A percentile compares a stretch with the other conserved stretches of the same genome.
These are phyloP conservation scores for Boletus sp. DNA, from an alignment of 768 basidiomycete species.

Conservation along the genomic window DNA sequence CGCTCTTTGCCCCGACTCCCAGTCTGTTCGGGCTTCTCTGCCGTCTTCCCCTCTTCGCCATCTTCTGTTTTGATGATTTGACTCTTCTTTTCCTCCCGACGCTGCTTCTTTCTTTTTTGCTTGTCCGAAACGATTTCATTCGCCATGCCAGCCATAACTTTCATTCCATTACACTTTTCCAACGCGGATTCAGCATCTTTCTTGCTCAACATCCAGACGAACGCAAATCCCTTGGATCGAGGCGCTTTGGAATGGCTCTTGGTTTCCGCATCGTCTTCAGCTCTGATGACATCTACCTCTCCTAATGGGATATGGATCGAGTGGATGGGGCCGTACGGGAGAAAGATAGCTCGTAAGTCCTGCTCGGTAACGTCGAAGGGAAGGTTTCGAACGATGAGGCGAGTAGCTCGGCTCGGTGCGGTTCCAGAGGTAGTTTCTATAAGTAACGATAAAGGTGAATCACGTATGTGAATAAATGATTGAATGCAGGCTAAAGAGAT, in stretches of 20 bases:
- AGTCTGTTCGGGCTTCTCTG: constrained; percentile 32
- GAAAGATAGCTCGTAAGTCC: constrained; percentile 81
- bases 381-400: constrained; percentile 89
- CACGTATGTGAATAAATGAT: background rate
- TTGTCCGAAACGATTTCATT: constrained; percentile 54
- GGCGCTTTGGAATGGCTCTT: constrained; percentile 11
- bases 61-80: constrained; percentile 27
- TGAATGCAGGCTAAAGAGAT: background rate
- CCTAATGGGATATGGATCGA: constrained; percentile 74
- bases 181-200: constrained; percentile 84
- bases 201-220: constrained; percentile 88
- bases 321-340: constrained; percentile 83
- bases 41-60: constrained; percentile 36
- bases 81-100: constrained; percentile 47
- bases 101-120: constrained; percentile 65
- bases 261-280: constrained; percentile 29
- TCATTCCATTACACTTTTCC: constrained; percentile 74
- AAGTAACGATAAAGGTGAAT: background rate
- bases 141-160: constrained; percentile 61
- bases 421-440: constrained; percentile 34
- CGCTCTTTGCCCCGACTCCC: constrained; percentile 46
- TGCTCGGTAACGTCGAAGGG: constrained; percentile 80
- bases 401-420: constrained; percentile 66
- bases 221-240: constrained; percentile 81
- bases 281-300: constrained; percentile 26